phyloP scores from a whole-genome alignment of 371 early-diverging fungal species.

The Thermomucor indicae-seudaticae region DNA sequence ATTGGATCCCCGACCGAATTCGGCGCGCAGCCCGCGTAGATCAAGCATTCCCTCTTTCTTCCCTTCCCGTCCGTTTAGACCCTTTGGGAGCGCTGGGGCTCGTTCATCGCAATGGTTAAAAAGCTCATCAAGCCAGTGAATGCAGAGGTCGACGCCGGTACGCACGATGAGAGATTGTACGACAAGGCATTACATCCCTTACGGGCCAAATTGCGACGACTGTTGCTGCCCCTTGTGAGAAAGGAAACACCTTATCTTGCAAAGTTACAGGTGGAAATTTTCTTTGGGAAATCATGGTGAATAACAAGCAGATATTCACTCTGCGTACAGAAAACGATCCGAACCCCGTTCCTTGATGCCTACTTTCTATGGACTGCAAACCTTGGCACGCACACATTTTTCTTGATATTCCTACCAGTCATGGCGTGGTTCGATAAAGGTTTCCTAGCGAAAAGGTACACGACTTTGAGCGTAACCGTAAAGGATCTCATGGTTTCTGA shows the following conservation, averaged over 20 bases:
- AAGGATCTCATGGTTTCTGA: not conserved
- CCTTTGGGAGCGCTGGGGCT: too few relatives aligned
- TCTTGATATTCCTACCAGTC: conserved; percentile 65
- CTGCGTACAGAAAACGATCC: conserved; percentile 19
- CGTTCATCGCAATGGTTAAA: conserved; percentile 26
- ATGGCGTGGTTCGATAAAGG: conserved; percentile 70
- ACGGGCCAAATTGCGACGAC: conserved; percentile 48
- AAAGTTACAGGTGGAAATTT: conserved; percentile 48
- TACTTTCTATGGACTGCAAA: conserved; percentile 62
- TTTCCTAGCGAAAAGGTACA: conserved; percentile 53
- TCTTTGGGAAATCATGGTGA: not conserved
- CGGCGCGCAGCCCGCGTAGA: too few relatives aligned
- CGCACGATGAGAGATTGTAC: conserved; percentile 42
- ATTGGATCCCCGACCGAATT: too few relatives aligned
- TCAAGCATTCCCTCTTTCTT: not conserved
- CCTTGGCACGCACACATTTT: conserved; percentile 74
- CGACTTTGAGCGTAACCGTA: not conserved
- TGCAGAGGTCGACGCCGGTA: conserved; percentile 43
- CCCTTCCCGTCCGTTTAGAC: too few relatives aligned
- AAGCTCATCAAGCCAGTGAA: conserved; percentile 35
- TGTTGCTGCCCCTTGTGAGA: conserved; percentile 48
- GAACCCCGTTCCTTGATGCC: conserved; percentile 48
- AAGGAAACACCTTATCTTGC: conserved; percentile 54
- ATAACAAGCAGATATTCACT: not conserved
- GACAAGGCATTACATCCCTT: conserved; percentile 39